These are phyloP conservation scores for Chaetomidium leptoderma DNA, from an alignment of 495 filamentous ascomycete genomes.

Conservation along the genomic window DNA sequence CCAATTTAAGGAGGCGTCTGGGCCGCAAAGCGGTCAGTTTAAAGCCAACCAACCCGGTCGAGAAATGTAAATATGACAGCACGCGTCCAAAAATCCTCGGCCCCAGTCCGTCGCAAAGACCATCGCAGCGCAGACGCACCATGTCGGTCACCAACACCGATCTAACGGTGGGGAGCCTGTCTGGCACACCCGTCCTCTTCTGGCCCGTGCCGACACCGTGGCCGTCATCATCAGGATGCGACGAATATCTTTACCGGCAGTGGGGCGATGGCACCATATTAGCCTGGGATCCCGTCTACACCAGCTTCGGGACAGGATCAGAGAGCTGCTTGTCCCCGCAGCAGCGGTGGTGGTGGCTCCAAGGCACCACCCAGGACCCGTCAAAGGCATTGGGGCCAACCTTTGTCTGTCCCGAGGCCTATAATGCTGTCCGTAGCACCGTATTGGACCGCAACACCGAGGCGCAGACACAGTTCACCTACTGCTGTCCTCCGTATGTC, in stretches of 20 bases:
- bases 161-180: background rate
- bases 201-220: background rate
- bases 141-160: background rate
- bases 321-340: background rate
- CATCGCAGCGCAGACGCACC: too few species aligned
- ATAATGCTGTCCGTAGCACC: background rate
- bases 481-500: conserved; percentile 4
- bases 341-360: background rate
- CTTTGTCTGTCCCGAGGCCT: conserved; percentile 1
- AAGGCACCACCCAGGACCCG: background rate
- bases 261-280: background rate
- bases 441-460: background rate
- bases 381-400: background rate
- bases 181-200: background rate
- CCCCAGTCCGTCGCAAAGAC: too few species aligned
- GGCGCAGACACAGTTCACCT: background rate
- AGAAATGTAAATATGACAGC: too few species aligned
- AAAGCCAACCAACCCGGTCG: too few species aligned
- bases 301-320: background rate
- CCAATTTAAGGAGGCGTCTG: too few species aligned
- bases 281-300: background rate
- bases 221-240: background rate
- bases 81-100: too few species aligned
- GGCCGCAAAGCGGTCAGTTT: too few species aligned
- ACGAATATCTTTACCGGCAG: background rate